Percentiles rank a stretch among this genome's conserved stretches.
phyloP scores from a whole-genome alignment of 306 rosid genomes.

The Quillaja saponaria region DNA sequence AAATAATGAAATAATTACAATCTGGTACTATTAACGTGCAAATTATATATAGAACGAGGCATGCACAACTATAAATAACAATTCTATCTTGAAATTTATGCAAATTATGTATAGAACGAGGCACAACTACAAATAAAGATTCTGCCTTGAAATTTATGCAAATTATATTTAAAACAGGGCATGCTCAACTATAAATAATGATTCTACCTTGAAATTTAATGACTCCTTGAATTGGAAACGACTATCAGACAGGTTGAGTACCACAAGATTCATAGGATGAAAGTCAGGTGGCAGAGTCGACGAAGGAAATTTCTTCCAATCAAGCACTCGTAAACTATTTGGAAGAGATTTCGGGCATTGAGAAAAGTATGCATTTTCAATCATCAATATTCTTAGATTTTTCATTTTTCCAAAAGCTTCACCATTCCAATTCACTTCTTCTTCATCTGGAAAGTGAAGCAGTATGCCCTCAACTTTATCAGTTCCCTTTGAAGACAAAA shows the following conservation, averaged over 20 bases:
- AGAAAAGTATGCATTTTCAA: constrained; percentile 7
- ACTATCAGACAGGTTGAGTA: constrained; percentile 13
- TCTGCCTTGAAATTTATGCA: no score
- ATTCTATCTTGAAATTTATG: no score
- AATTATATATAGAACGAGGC: no score
- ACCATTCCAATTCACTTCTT: constrained; percentile 19
- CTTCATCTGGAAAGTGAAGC: neutral
- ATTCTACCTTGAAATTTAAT: no score
- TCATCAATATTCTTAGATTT: constrained; percentile 12
- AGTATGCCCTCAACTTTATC: neutral
- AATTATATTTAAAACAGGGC: no score
- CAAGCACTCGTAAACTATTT: constrained; percentile 15
- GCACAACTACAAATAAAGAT: no score
- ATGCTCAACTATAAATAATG: no score
- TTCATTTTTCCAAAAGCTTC: constrained; percentile 23
- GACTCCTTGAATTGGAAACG: no score
- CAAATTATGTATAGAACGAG: no score
- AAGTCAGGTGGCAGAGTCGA: constrained; percentile 5
- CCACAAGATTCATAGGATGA: neutral
- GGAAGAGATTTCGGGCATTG: constrained; percentile 8
- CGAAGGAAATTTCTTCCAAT: constrained; percentile 20
- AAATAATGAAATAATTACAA: no score
- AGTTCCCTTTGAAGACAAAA: constrained; percentile 6
- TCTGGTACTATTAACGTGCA: no score
- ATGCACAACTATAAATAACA: no score